Conservation (phyloP, 2,329 filamentous ascomycete genomes). For the Fonsecaea erecta region DNA sequence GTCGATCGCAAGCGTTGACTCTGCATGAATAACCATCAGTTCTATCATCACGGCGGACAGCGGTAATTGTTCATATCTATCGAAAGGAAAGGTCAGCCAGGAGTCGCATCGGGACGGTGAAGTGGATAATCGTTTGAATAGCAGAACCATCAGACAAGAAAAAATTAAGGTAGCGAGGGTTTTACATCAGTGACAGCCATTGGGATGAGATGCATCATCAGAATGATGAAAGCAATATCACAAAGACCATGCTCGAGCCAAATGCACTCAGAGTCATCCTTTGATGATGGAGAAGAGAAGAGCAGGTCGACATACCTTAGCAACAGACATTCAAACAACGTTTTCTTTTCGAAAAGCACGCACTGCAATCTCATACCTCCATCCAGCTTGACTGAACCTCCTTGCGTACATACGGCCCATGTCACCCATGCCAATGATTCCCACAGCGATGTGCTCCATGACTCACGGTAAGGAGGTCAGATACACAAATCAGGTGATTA, state of each 20-base stretch:
- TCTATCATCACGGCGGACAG: neutral
- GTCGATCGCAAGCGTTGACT: slow-evolving; percentile 91
- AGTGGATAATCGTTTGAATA: slow-evolving; percentile 21
- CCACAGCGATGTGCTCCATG: slow-evolving; percentile 75
- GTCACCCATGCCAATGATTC: slow-evolving; percentile 98
- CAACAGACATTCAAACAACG: slow-evolving; percentile 1
- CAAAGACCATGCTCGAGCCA: slow-evolving; percentile 95
- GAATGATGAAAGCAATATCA: slow-evolving; percentile 70
- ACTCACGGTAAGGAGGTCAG: slow-evolving; percentile 13
- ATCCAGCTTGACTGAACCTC: slow-evolving; percentile 85
- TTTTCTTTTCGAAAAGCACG: slow-evolving; percentile 1
- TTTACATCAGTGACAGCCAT: slow-evolving; percentile 95
- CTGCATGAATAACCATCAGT: slow-evolving; percentile 55
- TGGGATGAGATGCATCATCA: slow-evolving; percentile 65
- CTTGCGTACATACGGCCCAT: slow-evolving; percentile 99
- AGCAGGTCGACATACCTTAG: slow-evolving; percentile 20
- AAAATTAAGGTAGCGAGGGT: slow-evolving; percentile 96
- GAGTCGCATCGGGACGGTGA: slow-evolving; percentile 10
- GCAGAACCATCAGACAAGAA: slow-evolving; percentile 73
- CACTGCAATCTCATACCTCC: slow-evolving; percentile 70
- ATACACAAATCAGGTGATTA: neutral
- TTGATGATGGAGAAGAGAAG: slow-evolving; percentile 37
- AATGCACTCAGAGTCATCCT: slow-evolving; percentile 99
- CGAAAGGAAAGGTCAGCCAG: slow-evolving; percentile 13
- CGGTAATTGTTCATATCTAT: slow-evolving; percentile 12